phyloP scores from a whole-genome alignment of 208 protist genomes.

The Trypanosoma theileri region DNA sequence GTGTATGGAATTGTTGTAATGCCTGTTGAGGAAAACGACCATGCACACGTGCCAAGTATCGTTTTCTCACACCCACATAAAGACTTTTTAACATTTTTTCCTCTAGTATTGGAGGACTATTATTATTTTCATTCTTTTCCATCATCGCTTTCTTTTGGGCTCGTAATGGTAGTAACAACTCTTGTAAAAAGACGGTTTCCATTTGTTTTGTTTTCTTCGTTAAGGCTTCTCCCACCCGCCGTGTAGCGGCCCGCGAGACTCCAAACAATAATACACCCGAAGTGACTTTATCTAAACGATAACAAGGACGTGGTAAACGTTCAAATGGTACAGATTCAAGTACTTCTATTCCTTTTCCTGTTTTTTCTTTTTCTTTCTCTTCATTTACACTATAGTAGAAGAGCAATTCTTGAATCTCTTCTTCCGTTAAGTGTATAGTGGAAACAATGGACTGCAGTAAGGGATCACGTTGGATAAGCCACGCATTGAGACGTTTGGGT shows the following conservation, averaged over 20 bases:
- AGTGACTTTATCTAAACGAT: slow-evolving; percentile 88
- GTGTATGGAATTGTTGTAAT: not conserved
- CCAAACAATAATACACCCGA: slow-evolving; percentile 81
- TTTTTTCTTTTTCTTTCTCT: not conserved
- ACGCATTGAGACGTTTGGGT: slow-evolving; percentile 64
- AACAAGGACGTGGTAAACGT: slow-evolving; percentile 66
- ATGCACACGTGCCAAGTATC: slow-evolving; percentile 47
- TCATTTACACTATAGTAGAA: slow-evolving; percentile 44
- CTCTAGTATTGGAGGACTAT: not conserved
- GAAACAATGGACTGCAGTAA: slow-evolving; percentile 75
- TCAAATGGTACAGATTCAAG: slow-evolving; percentile 33
- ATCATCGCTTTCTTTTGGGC: not conserved
- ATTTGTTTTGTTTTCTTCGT: slow-evolving; percentile 70
- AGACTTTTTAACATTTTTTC: slow-evolving; percentile 13
- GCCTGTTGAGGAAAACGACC: slow-evolving; percentile 29
- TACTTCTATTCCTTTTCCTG: not conserved
- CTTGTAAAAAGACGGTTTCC: slow-evolving; percentile 35
- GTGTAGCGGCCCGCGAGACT: slow-evolving; percentile 47
- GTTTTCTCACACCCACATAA: slow-evolving; percentile 34
- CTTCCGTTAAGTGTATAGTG: slow-evolving; percentile 36
- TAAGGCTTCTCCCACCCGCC: slow-evolving; percentile 47
- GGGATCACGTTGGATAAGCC: slow-evolving; percentile 53
- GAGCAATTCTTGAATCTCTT: slow-evolving; percentile 61
- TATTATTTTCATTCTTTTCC: not conserved
- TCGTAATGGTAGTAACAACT: slow-evolving; percentile 5